A percentile compares a stretch with the other conserved stretches of the same genome.
These are phyloP conservation scores for Coniochaeta sp. DNA, from an alignment of 2,329 filamentous ascomycete genomes.

Conservation along the genomic window DNA sequence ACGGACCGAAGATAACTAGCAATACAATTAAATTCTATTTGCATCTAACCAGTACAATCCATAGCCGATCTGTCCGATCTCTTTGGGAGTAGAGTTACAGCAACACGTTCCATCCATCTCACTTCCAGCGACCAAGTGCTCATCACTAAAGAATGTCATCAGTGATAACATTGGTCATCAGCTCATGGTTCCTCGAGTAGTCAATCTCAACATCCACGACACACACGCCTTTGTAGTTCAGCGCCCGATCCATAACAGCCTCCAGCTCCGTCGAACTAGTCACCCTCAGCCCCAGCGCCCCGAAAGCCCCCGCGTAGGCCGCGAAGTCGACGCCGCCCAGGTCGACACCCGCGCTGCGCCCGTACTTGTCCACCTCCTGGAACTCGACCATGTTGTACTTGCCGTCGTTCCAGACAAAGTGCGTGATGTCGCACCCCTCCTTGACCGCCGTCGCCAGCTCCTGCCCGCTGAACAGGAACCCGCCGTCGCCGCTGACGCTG, in stretches of 20 bases:
- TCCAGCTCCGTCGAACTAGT: conserved; percentile 29
- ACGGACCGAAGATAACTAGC: too few species aligned
- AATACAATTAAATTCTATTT: too few species aligned
- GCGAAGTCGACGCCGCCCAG: conserved; percentile 39
- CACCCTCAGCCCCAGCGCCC: conserved; percentile 34
- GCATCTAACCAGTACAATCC: too few species aligned
- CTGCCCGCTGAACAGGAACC: conserved; percentile 40
- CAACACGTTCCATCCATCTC: too few species aligned
- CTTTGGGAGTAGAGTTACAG: too few species aligned
- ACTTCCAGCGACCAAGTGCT: background rate
- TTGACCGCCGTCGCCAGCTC: conserved; percentile 37
- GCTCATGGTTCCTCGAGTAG: conserved; percentile 30
- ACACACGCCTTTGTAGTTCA: conserved; percentile 31
- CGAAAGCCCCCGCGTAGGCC: conserved; percentile 36
- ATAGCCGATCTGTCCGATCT: too few species aligned
- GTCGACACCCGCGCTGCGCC: conserved; percentile 32
- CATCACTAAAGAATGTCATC: conserved; percentile 13
- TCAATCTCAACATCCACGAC: conserved; percentile 39
- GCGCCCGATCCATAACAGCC: conserved; percentile 32
- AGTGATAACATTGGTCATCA: conserved; percentile 29
- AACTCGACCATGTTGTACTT: conserved; percentile 44
- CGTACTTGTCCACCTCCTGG: conserved; percentile 42
- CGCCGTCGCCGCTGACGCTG: conserved; percentile 35
- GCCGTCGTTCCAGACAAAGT: conserved; percentile 42
- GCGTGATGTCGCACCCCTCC: conserved; percentile 38